These are phyloP conservation scores for Podospora appendiculata DNA, from an alignment of 495 filamentous ascomycete species.

Conservation along the genomic window DNA sequence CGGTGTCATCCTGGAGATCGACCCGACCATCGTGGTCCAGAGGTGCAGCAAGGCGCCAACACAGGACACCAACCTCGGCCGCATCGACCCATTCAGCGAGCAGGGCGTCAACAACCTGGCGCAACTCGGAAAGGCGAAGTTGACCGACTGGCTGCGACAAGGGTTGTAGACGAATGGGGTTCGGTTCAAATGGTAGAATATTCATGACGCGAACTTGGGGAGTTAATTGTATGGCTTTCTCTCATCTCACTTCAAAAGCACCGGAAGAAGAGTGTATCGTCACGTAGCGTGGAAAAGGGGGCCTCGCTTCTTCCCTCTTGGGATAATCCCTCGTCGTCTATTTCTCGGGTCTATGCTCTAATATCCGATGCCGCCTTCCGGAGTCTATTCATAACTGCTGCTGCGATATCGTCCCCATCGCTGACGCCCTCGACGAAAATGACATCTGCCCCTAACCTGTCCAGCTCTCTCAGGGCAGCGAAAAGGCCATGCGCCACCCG, in stretches of 20 bases:
- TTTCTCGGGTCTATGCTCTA: slow-evolving; percentile 25
- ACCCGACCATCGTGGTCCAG: slow-evolving; percentile 85
- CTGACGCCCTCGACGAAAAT: slow-evolving; percentile 89
- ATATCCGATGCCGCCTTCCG: slow-evolving; percentile 73
- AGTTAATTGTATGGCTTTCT: neutral
- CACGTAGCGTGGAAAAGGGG: neutral
- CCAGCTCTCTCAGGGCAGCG: slow-evolving; percentile 76
- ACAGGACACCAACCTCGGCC: slow-evolving; percentile 84
- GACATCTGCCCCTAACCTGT: slow-evolving; percentile 66
- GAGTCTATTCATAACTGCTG: slow-evolving; percentile 92
- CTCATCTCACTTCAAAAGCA: neutral
- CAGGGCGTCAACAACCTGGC: slow-evolving; percentile 93
- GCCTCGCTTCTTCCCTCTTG: slow-evolving; percentile 4
- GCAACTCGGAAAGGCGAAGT: slow-evolving; percentile 87
- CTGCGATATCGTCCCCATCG: slow-evolving; percentile 76
- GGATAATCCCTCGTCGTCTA: slow-evolving; percentile 5
- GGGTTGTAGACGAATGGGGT: slow-evolving; percentile 35
- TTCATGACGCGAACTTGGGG: neutral
- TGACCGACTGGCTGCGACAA: slow-evolving; percentile 87
- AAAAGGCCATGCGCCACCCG: slow-evolving; percentile 82
- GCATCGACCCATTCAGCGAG: slow-evolving; percentile 83
- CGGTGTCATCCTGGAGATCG: slow-evolving; percentile 93
- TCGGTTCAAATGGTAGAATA: neutral
- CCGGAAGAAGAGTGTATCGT: neutral
- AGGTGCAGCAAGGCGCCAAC: slow-evolving; percentile 86